Conservation (phyloP, 176 grass and related monocot species). For the Ensete glaucum region DNA sequence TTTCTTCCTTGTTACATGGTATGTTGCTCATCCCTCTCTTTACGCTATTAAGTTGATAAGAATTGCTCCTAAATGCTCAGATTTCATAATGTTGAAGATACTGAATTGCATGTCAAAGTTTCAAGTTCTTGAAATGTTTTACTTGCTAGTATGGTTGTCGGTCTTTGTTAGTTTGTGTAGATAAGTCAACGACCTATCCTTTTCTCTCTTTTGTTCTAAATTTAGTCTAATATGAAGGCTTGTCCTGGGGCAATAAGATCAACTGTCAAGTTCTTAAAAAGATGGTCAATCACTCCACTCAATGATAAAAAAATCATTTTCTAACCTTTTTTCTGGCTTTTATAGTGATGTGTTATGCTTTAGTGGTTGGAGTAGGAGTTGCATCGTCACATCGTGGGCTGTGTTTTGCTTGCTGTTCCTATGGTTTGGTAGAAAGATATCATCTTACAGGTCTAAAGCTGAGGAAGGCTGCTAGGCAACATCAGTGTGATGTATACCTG, state of each 20-base stretch:
- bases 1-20: slow-evolving; percentile 82
- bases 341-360: neutral
- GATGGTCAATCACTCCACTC: neutral
- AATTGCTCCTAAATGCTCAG: no score
- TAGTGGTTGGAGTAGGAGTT: neutral
- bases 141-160: neutral
- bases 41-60: neutral
- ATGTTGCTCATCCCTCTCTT: slow-evolving; percentile 1
- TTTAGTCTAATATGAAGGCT: neutral
- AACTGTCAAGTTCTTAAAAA: neutral
- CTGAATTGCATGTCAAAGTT: neutral
- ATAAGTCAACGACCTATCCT: neutral
- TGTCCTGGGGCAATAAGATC: neutral
- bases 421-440: neutral
- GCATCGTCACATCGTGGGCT: neutral
- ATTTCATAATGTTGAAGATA: neutral
- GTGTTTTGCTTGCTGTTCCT: neutral
- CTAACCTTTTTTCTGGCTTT: neutral
- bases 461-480: no score
- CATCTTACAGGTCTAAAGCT: no score
- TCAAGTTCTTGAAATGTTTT: neutral
- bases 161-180: neutral
- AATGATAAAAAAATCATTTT: neutral
- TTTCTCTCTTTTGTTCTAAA: neutral
- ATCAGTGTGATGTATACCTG: no score